A percentile compares a stretch with the other conserved stretches of the same genome.
Evolutionary conservation across 2,329 filamentous ascomycete genomes (phyloP).

Genomic region (Tolypocladium inflatum): DNA sequence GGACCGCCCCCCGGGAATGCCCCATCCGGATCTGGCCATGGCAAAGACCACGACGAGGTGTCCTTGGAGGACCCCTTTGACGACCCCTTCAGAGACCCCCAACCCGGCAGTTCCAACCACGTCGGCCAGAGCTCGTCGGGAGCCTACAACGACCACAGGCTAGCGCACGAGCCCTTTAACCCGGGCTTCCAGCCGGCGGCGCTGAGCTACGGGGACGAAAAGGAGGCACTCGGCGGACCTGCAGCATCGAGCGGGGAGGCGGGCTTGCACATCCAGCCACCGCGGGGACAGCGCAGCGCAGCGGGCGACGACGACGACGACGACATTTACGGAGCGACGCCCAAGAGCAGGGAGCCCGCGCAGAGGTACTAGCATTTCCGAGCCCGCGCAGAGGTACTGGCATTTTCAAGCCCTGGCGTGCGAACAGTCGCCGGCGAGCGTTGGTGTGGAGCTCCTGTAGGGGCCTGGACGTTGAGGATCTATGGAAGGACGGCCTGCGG

Average conservation of each 20-base stretch:
- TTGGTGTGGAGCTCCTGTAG: background rate
- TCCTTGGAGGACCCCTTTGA: slow-evolving; percentile 17
- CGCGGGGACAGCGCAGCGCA: slow-evolving; percentile 10
- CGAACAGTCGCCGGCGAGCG: too few species aligned
- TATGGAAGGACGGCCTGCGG: background rate
- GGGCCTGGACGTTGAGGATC: background rate
- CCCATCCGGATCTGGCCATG: slow-evolving; percentile 13
- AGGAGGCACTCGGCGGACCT: slow-evolving; percentile 4
- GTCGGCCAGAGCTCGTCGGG: slow-evolving; percentile 6
- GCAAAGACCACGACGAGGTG: slow-evolving; percentile 10
- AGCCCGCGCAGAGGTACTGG: too few species aligned
- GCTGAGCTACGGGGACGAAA: background rate
- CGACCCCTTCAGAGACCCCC: slow-evolving; percentile 24
- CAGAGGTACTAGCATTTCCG: slow-evolving; percentile 19
- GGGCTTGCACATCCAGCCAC: slow-evolving; percentile 3
- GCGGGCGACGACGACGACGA: slow-evolving; percentile 22
- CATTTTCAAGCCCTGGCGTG: too few species aligned
- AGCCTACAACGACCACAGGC: slow-evolving; percentile 12
- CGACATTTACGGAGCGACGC: slow-evolving; percentile 29
- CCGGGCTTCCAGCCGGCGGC: slow-evolving; percentile 21
- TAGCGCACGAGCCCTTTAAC: slow-evolving; percentile 27
- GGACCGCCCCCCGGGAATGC: slow-evolving; percentile 13
- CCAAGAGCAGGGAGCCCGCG: slow-evolving; percentile 26
- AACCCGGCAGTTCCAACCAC: slow-evolving; percentile 4
- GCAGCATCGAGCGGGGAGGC: slow-evolving; percentile 6